Evolutionary conservation across 2,329 filamentous ascomycete species (phyloP).

Genomic region (Grosmannia huntii): DNA sequence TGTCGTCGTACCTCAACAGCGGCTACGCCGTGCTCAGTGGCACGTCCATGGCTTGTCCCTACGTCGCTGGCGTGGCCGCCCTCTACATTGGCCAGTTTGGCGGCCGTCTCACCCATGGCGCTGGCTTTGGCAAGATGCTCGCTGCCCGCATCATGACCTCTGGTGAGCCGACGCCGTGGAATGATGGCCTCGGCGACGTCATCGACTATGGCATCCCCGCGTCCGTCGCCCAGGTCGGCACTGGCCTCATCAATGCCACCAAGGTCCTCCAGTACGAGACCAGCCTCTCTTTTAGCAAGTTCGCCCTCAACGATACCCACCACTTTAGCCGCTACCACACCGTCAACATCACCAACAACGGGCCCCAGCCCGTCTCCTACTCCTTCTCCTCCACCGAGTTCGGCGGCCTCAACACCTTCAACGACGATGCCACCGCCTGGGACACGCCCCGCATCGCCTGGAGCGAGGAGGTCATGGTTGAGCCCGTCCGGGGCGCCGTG

Average conservation of each 20-base stretch:
- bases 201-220: conserved; percentile 15
- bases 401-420: conserved; percentile 22
- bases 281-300: conserved; percentile 22
- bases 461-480: conserved; percentile 4
- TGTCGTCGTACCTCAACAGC: conserved; percentile 28
- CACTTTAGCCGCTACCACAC: conserved; percentile 21
- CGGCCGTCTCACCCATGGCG: conserved; percentile 20
- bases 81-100: conserved; percentile 23
- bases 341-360: conserved; percentile 24
- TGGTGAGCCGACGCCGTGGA: conserved; percentile 19
- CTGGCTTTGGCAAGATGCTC: conserved; percentile 18
- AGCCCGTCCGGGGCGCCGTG: conserved; percentile 8
- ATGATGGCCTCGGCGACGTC: conserved; percentile 11
- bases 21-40: conserved; percentile 27
- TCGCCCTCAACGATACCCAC: conserved; percentile 31
- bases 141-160: conserved; percentile 21
- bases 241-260: conserved; percentile 27
- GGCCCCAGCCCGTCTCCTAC: conserved; percentile 21
- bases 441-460: conserved; percentile 5
- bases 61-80: conserved; percentile 29
- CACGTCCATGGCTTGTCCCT: conserved; percentile 36
- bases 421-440: neutral
- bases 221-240: conserved; percentile 24
- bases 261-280: conserved; percentile 27
- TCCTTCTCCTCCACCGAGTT: conserved; percentile 17